Conservation (phyloP, 306 rosid genomes). For the Citrullus mucosospermus region DNA sequence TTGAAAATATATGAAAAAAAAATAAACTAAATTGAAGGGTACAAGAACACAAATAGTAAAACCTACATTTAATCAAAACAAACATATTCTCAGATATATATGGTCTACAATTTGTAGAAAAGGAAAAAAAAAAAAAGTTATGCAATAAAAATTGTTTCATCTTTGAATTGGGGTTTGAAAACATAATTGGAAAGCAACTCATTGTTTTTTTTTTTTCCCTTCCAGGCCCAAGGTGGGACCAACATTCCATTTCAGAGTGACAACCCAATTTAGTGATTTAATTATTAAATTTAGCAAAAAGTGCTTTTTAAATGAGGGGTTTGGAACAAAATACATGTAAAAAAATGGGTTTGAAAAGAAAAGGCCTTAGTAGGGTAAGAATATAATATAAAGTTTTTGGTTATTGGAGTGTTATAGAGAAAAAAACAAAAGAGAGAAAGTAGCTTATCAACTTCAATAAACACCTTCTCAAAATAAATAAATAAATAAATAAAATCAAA, state of each 20-base stretch:
- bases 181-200: neutral
- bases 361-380: neutral
- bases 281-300: neutral
- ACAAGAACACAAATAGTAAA: too few relatives aligned
- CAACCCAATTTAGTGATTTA: neutral
- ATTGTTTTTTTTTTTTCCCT: too few relatives aligned
- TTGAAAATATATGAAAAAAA: too few relatives aligned
- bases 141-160: neutral
- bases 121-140: neutral
- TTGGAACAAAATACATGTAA: neutral
- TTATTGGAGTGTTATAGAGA: neutral
- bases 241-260: neutral
- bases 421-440: too few relatives aligned
- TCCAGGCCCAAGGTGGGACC: neutral
- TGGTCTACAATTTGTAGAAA: neutral
- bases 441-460: too few relatives aligned
- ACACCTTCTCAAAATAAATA: neutral
- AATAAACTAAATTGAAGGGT: too few relatives aligned
- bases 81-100: neutral
- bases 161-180: neutral
- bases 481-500: neutral
- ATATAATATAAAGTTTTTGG: neutral
- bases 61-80: neutral
- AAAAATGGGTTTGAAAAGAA: neutral
- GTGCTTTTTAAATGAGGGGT: neutral